Evolutionary conservation across 306 rosid genomes (phyloP), one percentile per base, ranked within the genome.

Genomic region (Carpinus fangiana): DNA sequence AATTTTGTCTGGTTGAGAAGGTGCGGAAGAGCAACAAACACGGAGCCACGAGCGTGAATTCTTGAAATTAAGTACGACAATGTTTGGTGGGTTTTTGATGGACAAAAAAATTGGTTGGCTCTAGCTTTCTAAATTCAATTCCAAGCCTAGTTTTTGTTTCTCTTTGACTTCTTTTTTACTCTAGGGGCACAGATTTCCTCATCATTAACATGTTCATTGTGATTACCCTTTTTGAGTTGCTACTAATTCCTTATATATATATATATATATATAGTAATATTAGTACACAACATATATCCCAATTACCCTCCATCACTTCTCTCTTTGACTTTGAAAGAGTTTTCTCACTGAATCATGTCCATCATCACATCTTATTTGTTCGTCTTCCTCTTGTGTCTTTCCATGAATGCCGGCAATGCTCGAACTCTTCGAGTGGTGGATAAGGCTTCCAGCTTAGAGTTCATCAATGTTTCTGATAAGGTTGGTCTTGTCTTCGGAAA

Each of bases 41-140:
- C 84, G 88, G 86, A 73, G 74, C 85, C 81, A 81, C 83, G 78
- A 70, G 73, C 78, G 64, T 74, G 82, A 59, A 70, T 31, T 31
- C 76, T 18, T 66, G 18, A 70, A 41, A 23, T 23, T 23, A 23
- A 7, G 8, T 41, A 75, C 76, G 67, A 48, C 78, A 82, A 69
- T 34, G 50, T 36, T 72, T 67, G 84, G 34, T 46, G 45, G 45
- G 20, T 56, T 79, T 75, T 79, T 83, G 59, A 74, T 54, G 51
- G 70, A 68, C 53, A 82, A 84, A 51, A 7, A 7, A 73, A 76
- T 50, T 50, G 70, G 59, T 59, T 23, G 54, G 12, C 20, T 3
- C 51, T 26, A 17, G 28, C 67, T 6, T 41, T 41, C 43, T 38
- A 38, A 38, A 38, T 38, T 83, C 17, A 38, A 38, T 38, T 83